A percentile compares a stretch with the other conserved stretches of the same genome.
Evolutionary conservation across 768 basidiomycete species (phyloP).

Genomic region (Kondoa subrosea): DNA sequence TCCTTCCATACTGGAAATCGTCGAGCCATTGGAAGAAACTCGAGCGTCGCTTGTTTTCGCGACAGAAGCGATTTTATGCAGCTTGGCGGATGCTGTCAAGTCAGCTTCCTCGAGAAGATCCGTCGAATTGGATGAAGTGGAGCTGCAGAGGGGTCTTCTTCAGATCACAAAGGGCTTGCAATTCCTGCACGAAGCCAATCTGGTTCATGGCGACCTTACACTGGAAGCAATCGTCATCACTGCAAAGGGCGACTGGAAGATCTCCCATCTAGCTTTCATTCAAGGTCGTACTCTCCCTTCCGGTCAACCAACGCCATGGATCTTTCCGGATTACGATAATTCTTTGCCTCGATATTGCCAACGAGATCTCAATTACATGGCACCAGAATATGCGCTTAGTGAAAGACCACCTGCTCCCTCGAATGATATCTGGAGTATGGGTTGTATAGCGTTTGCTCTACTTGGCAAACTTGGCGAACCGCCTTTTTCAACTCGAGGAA

Average conservation of each 20-base stretch:
- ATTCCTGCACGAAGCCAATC: slow-evolving; percentile 76
- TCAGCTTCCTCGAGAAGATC: slow-evolving; percentile 29
- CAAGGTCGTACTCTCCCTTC: slow-evolving; percentile 52
- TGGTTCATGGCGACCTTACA: slow-evolving; percentile 79
- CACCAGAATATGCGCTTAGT: slow-evolving; percentile 71
- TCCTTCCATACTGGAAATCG: slow-evolving; percentile 91
- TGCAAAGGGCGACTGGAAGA: slow-evolving; percentile 90
- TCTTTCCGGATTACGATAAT: slow-evolving; percentile 74
- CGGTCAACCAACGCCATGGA: slow-evolving; percentile 64
- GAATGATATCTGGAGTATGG: slow-evolving; percentile 85
- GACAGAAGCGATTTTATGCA: slow-evolving; percentile 73
- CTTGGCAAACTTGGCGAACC: slow-evolving; percentile 63
- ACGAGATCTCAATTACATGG: slow-evolving; percentile 91
- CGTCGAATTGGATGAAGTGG: slow-evolving; percentile 84
- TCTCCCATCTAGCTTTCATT: slow-evolving; percentile 72
- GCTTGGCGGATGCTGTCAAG: slow-evolving; percentile 57
- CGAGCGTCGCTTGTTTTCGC: slow-evolving; percentile 68
- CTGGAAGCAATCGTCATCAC: slow-evolving; percentile 82
- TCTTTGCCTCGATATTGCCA: slow-evolving; percentile 64
- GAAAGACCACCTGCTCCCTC: slow-evolving; percentile 63
- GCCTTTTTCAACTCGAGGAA: slow-evolving; percentile 64
- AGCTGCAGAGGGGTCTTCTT: slow-evolving; percentile 94
- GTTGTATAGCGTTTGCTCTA: slow-evolving; percentile 64
- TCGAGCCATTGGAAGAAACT: slow-evolving; percentile 39
- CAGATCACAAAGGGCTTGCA: slow-evolving; percentile 44